phyloP scores from a whole-genome alignment of 805 yeast species.

The Yamadazyma akitaensis region DNA sequence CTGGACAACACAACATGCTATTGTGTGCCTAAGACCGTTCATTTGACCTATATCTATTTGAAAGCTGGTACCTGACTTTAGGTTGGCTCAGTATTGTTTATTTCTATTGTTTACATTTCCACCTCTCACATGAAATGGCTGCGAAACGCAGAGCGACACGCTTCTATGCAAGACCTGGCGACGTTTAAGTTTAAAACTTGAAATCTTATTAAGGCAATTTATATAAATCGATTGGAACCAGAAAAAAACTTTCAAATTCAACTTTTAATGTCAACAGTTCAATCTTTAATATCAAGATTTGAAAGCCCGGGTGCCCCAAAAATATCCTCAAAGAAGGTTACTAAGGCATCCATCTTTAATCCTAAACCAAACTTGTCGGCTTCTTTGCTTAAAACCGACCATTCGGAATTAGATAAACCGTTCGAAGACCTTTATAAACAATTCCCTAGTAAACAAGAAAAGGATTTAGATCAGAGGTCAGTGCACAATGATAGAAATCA shows the following conservation, averaged over 20 bases:
- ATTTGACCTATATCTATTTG: no score
- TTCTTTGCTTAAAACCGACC: constrained; percentile 2
- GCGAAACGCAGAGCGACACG: constrained; percentile 53
- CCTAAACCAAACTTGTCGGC: constrained; percentile 6
- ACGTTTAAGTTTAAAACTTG: constrained; percentile 1
- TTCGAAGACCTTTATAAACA: background rate
- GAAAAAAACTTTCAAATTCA: background rate
- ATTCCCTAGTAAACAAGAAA: background rate
- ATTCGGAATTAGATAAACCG: background rate
- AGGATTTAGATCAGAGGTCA: background rate
- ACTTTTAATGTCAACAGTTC: constrained; percentile 5
- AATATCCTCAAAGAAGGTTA: background rate
- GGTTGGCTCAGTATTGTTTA: no score
- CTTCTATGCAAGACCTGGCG: constrained; percentile 3
- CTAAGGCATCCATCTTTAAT: constrained; percentile 3
- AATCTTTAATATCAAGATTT: constrained; percentile 8
- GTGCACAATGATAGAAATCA: background rate
- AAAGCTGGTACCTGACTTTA: no score
- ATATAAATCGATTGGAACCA: background rate
- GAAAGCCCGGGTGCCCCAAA: constrained; percentile 2
- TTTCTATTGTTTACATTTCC: background rate
- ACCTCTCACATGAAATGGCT: constrained; percentile 55
- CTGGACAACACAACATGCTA: no score
- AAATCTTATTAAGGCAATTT: background rate
- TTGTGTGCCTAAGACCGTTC: no score